phyloP scores from a whole-genome alignment of 257 asterid species.

The Echium plantagineum region DNA sequence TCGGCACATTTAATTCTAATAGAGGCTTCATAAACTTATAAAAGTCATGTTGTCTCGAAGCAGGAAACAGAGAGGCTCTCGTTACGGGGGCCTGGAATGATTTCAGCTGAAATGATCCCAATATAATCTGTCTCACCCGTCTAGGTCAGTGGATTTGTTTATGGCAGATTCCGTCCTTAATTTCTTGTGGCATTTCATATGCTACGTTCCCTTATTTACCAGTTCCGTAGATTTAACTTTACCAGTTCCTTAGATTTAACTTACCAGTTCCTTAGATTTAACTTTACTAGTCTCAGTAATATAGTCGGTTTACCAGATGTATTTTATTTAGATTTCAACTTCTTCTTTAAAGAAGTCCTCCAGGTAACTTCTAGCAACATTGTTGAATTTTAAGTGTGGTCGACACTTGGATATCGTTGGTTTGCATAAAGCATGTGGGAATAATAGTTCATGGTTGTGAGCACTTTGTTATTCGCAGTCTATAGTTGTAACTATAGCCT shows the following conservation, averaged over 20 bases:
- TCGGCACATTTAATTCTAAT: constrained; percentile 38
- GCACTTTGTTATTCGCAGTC: too few species aligned
- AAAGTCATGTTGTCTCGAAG: constrained; percentile 72
- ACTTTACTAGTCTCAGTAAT: constrained; percentile 13
- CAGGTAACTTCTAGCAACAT: neutral
- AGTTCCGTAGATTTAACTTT: constrained; percentile 17
- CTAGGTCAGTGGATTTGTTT: constrained; percentile 84
- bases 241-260: neutral
- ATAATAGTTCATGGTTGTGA: neutral
- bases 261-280: neutral
- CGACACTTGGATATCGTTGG: neutral
- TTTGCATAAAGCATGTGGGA: neutral
- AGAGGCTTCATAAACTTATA: constrained; percentile 63
- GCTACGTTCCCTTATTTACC: constrained; percentile 24
- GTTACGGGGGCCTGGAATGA: constrained; percentile 90
- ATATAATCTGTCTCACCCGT: constrained; percentile 65
- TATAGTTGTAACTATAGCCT: too few species aligned
- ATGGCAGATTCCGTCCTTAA: constrained; percentile 32
- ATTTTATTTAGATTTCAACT: constrained; percentile 10
- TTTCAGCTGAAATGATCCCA: constrained; percentile 88
- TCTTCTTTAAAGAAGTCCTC: neutral
- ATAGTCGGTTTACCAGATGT: constrained; percentile 21
- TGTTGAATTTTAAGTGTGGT: too few species aligned
- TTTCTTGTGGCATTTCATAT: constrained; percentile 54
- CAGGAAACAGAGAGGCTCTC: constrained; percentile 96